Percentiles rank a stretch among this genome's conserved stretches.
Conservation (phyloP, 164 flowering plant species). For the Litsea cubeba region DNA sequence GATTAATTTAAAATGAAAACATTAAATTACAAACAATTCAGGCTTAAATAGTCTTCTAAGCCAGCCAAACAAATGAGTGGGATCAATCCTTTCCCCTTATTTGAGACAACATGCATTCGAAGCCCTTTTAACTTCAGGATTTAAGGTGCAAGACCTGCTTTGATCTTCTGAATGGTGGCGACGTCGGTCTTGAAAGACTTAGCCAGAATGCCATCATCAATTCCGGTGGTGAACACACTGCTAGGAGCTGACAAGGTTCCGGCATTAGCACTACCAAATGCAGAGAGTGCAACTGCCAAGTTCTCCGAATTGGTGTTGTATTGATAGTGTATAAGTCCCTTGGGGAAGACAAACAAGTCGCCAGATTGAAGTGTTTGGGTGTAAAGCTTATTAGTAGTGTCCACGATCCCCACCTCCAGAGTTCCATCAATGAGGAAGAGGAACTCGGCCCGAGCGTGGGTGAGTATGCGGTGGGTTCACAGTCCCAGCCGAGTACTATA, state of each 20-base stretch:
- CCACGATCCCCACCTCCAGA: conserved; percentile 26
- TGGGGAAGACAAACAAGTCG: conserved; percentile 29
- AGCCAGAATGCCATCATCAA: conserved; percentile 16
- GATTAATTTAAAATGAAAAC: too few species aligned
- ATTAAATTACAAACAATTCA: background rate
- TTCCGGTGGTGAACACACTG: conserved; percentile 15
- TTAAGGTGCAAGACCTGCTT: conserved; percentile 19
- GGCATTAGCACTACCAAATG: conserved; percentile 20
- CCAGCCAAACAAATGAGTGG: too few species aligned
- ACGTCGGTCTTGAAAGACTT: conserved; percentile 22
- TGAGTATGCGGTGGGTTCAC: conserved; percentile 15
- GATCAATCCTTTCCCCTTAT: background rate
- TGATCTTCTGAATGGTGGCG: conserved; percentile 18
- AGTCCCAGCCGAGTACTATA: conserved; percentile 6
- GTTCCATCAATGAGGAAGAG: conserved; percentile 9
- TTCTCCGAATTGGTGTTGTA: conserved; percentile 11
- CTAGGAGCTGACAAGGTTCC: conserved; percentile 18
- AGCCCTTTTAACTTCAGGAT: background rate
- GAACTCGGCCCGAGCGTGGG: conserved; percentile 13
- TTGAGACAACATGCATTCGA: background rate
- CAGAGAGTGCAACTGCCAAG: conserved; percentile 18
- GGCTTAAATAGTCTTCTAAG: background rate
- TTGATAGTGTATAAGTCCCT: conserved; percentile 27
- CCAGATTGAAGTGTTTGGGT: conserved; percentile 22
- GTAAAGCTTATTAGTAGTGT: conserved; percentile 20